Percentiles rank a stretch among this genome's conserved stretches.
Evolutionary conservation across 208 protist species (phyloP).

Genomic region (Acanthamoeba triangularis): DNA sequence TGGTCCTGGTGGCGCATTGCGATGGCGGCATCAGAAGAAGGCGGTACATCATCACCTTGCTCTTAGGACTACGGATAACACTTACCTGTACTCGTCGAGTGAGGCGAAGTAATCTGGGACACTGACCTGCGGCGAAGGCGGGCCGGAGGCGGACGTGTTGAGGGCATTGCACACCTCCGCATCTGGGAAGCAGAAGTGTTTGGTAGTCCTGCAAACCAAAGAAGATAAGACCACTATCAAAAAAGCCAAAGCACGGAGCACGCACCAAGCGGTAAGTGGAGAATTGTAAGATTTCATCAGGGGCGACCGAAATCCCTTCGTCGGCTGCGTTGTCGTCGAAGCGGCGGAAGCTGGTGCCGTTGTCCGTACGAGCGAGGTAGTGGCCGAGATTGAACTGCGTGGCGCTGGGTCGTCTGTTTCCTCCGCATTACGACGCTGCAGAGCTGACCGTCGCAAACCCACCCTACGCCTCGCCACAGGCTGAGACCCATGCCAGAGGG

Average conservation of each 20-base stretch:
- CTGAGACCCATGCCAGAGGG: not conserved
- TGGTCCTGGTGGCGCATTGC: not conserved
- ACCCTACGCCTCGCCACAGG: constrained; percentile 4
- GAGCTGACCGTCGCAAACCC: not conserved
- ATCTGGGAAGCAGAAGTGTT: constrained; percentile 72
- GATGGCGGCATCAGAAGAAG: not conserved
- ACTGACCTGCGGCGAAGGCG: constrained; percentile 9
- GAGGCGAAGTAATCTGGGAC: constrained; percentile 57
- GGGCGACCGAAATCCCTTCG: constrained; percentile 2
- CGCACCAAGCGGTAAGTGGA: constrained; percentile 29
- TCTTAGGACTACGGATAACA: not conserved
- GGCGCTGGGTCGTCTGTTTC: not conserved
- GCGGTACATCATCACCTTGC: not conserved
- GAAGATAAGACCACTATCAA: not conserved
- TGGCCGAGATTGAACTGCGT: not conserved
- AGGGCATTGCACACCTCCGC: not conserved
- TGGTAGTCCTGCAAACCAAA: not conserved
- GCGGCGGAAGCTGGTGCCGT: not conserved
- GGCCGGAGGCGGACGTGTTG: not conserved
- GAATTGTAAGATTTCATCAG: constrained; percentile 42
- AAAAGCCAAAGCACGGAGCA: not conserved
- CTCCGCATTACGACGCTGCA: not conserved
- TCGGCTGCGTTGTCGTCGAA: not conserved
- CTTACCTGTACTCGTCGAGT: constrained; percentile 52
- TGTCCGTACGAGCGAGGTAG: not conserved